Evolutionary conservation across 2,329 filamentous ascomycete genomes (phyloP).

Genomic region (Colletotrichum lini): DNA sequence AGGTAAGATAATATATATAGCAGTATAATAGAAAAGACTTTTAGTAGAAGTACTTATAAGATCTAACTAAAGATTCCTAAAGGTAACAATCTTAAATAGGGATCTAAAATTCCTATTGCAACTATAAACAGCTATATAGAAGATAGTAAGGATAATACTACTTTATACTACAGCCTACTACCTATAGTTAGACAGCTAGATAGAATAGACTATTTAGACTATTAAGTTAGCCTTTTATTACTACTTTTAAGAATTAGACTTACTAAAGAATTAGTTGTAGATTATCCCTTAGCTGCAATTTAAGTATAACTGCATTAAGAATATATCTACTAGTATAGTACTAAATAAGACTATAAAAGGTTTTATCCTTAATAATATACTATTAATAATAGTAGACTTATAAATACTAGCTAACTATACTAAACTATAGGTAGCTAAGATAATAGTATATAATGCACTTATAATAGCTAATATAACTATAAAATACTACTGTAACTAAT

Average conservation of each 20-base stretch:
- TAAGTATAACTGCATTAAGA: background rate
- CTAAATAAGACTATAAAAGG: background rate
- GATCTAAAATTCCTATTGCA: too few relatives aligned
- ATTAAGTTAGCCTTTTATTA: background rate
- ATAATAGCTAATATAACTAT: background rate
- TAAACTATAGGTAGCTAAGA: background rate
- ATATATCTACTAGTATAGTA: background rate
- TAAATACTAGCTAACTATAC: background rate
- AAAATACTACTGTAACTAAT: background rate
- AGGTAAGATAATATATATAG: background rate
- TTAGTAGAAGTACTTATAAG: background rate
- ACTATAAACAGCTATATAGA: too few relatives aligned
- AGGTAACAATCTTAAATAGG: too few relatives aligned
- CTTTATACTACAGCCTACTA: too few relatives aligned
- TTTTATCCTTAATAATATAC: background rate
- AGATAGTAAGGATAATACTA: too few relatives aligned
- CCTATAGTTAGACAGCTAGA: too few relatives aligned
- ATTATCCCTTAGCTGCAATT: background rate
- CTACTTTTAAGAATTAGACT: background rate
- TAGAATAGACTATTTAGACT: too few relatives aligned
- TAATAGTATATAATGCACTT: background rate
- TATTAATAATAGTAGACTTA: background rate
- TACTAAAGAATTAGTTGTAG: background rate
- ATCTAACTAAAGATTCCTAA: too few relatives aligned
- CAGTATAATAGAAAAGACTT: too few relatives aligned